A percentile compares a stretch with the other conserved stretches of the same genome.
These are phyloP conservation scores for Solanum corneliomulleri DNA, from an alignment of 257 asterid species.

Conservation along the genomic window DNA sequence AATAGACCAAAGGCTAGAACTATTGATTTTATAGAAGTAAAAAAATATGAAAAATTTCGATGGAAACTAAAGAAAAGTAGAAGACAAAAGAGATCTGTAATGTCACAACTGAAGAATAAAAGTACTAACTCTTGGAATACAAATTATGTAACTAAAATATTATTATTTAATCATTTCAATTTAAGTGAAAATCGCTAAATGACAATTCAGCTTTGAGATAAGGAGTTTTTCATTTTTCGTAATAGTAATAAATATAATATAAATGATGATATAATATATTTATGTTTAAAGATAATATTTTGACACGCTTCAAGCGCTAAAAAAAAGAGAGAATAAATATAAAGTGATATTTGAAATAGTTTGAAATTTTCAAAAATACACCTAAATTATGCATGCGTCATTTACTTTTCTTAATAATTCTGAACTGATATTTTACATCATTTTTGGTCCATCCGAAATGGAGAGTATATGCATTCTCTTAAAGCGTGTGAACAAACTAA, in stretches of 20 bases:
- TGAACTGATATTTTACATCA: no score
- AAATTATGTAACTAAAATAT: neutral
- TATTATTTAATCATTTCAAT: no score
- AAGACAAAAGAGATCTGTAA: neutral
- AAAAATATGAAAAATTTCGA: neutral
- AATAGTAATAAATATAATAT: no score
- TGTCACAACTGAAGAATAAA: neutral
- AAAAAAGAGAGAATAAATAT: no score
- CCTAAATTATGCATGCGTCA: accelerated
- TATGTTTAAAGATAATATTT: no score
- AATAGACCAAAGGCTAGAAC: neutral
- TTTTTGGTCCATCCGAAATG: accelerated
- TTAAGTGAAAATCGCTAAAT: neutral
- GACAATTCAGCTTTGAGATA: accelerated
- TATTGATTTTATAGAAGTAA: neutral
- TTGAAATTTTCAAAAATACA: no score
- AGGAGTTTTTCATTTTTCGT: accelerated
- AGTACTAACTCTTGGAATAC: neutral
- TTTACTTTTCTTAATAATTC: accelerated
- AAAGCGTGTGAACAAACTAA: no score
- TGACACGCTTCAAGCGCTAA: no score
- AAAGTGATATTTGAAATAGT: no score
- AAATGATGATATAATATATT: no score
- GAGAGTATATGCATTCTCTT: no score
- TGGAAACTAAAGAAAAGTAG: neutral